phyloP scores from a whole-genome alignment of 371 early-diverging fungal genomes.

The Actinomortierella ambigua region DNA sequence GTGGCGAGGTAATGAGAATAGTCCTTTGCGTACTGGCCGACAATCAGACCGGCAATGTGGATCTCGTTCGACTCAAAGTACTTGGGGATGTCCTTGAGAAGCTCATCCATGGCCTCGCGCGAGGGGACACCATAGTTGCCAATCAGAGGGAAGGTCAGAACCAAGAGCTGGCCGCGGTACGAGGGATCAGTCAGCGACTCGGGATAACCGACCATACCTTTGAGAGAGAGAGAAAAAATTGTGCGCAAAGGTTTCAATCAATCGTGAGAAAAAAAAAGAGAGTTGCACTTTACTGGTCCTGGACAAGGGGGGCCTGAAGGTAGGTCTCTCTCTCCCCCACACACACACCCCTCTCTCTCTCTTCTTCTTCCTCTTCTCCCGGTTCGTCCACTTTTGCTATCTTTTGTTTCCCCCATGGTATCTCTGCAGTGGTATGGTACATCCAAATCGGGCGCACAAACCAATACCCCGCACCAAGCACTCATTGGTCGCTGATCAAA shows the following conservation, averaged over 20 bases:
- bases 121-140: conserved; percentile 97
- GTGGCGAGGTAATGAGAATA: conserved; percentile 92
- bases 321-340: too few species aligned
- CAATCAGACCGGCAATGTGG: conserved; percentile 89
- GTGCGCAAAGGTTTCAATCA: neutral
- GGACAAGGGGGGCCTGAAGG: too few species aligned
- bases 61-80: conserved; percentile 94
- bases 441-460: too few species aligned
- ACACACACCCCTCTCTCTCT: too few species aligned
- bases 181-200: conserved; percentile 97
- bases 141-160: conserved; percentile 93
- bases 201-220: conserved; percentile 90
- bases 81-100: conserved; percentile 78
- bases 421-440: too few species aligned
- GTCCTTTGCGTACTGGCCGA: conserved; percentile 88
- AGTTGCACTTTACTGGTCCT: too few species aligned
- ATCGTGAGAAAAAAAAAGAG: conserved; percentile 23
- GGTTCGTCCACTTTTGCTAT: too few species aligned
- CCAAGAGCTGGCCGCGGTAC: conserved; percentile 95
- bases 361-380: too few species aligned
- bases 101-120: conserved; percentile 72
- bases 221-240: neutral
- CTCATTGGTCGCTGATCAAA: too few species aligned
- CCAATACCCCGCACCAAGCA: too few species aligned
- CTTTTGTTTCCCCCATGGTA: too few species aligned